Evolutionary conservation across 2,329 filamentous ascomycete species (phyloP).

Genomic region (Leptographium radiaticola): DNA sequence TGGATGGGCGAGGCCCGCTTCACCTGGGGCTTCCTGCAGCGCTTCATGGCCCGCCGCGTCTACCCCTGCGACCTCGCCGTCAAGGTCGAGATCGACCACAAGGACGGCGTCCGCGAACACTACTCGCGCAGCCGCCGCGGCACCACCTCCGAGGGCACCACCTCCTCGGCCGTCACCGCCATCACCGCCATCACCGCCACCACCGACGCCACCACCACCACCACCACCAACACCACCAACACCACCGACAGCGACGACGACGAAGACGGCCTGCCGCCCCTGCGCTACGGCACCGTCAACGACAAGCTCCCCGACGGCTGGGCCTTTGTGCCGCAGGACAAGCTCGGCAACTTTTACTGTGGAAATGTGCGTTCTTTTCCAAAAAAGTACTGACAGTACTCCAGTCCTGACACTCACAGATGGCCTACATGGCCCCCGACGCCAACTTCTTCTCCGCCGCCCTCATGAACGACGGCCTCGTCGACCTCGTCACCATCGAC

Average conservation of each 20-base stretch:
- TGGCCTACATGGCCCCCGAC: slow-evolving; percentile 82
- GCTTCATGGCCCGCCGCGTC: slow-evolving; percentile 60
- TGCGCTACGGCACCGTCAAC: slow-evolving; percentile 68
- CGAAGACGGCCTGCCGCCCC: slow-evolving; percentile 43
- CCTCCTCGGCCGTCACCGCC: not conserved
- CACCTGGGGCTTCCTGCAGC: slow-evolving; percentile 67
- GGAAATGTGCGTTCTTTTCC: slow-evolving; percentile 66
- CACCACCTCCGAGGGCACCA: not conserved
- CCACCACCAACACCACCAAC: not conserved
- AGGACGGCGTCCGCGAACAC: slow-evolving; percentile 58
- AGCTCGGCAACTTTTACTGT: slow-evolving; percentile 82
- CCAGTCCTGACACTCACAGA: slow-evolving; percentile 36
- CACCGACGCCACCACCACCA: not conserved
- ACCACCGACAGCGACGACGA: not conserved
- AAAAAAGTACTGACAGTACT: not conserved
- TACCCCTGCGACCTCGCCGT: slow-evolving; percentile 86
- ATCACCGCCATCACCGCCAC: not conserved
- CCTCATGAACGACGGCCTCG: slow-evolving; percentile 67
- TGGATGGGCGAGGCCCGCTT: slow-evolving; percentile 90
- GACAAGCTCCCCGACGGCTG: slow-evolving; percentile 68
- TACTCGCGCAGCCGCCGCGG: slow-evolving; percentile 29
- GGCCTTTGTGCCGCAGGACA: slow-evolving; percentile 60
- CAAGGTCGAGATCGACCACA: slow-evolving; percentile 68
- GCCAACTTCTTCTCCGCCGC: slow-evolving; percentile 79
- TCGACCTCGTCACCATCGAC: slow-evolving; percentile 73